phyloP scores from a whole-genome alignment of 441 rosid genomes.

The Jatropha podagrica region DNA sequence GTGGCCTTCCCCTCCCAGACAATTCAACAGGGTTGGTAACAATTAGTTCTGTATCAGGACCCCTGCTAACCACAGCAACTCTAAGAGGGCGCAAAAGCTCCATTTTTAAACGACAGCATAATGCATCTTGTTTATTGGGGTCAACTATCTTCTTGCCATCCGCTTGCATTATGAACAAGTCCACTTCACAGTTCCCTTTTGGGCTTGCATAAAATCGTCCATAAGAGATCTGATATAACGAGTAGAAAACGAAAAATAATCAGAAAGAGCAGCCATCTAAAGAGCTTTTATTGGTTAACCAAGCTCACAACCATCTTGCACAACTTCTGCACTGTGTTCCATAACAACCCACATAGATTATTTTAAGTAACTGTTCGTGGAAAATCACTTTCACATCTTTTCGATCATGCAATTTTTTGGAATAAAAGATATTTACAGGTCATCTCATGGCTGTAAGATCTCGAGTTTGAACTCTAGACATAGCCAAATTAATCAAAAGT shows the following conservation, averaged over 20 bases:
- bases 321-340: not conserved
- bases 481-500: too few species aligned
- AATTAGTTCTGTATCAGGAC: slow-evolving; percentile 64
- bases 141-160: slow-evolving; percentile 66
- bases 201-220: slow-evolving; percentile 51
- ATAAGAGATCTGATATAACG: slow-evolving; percentile 47
- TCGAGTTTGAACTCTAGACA: too few species aligned
- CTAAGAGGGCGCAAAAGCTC: slow-evolving; percentile 61
- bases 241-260: not conserved
- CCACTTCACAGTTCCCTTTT: slow-evolving; percentile 50
- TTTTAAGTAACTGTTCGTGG: not conserved
- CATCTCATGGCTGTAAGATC: too few species aligned
- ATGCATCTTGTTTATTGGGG: slow-evolving; percentile 46
- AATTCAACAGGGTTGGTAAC: slow-evolving; percentile 72
- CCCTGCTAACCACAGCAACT: slow-evolving; percentile 54
- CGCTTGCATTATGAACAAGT: slow-evolving; percentile 58
- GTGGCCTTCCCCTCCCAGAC: slow-evolving; percentile 68
- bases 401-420: not conserved
- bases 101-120: slow-evolving; percentile 57
- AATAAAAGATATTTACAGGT: not conserved
- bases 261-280: not conserved
- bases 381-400: not conserved
- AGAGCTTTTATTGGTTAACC: not conserved
- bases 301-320: not conserved
- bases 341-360: not conserved